Evolutionary conservation across 176 grass and related monocot genomes (phyloP), one percentile per base, ranked within the genome.

Genomic region (Carex cristatella): DNA sequence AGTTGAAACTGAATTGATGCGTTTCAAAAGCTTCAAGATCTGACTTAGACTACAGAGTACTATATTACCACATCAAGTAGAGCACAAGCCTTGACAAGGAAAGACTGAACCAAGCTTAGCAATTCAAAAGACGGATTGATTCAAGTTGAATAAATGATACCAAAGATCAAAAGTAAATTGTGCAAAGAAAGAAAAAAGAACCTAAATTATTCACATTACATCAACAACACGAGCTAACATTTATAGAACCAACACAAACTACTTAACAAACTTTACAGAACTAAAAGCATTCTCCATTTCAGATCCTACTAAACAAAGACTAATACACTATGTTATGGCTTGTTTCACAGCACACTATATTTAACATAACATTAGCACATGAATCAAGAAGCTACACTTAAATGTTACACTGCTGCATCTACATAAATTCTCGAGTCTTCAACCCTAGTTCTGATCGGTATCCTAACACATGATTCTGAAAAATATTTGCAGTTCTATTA

Each of bases 191-290:
- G 2, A 15, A 12, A 35, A 18, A 23, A 67, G 9, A 68, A 68
- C 5, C 32, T 65, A 83, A 63, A 67, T 69, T 83, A 83, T 83
- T 38, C 81, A 83, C 81, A 83, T 54, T 83, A 56, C 53, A 57
- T 8, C 51, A 33, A 69, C 37, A 69, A 11, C 61, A 82, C 37
- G 37, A 54, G 23, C 81, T 67, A 83, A 51, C 0, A 76, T 54
- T 60, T 10, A 65, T 81, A 59, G 9, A 3, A 31, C 44, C 35
- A 83, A 69, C 63, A 83, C 81, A 55, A 54, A 83, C 59, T 81
- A 64, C 79, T 65, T 18, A 53, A 83, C 46, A 32, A 82, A 83
- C 57, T 67, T 67, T 64, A 67, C 63, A 83, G 13, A 83, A 83
- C 44, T 63, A 54, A 16, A 83, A 69, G 13, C 38, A 27, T 1